Evolutionary conservation across 345 rosid genomes (phyloP), one percentile per base, ranked within the genome.

Genomic region (Murraya koenigii): DNA sequence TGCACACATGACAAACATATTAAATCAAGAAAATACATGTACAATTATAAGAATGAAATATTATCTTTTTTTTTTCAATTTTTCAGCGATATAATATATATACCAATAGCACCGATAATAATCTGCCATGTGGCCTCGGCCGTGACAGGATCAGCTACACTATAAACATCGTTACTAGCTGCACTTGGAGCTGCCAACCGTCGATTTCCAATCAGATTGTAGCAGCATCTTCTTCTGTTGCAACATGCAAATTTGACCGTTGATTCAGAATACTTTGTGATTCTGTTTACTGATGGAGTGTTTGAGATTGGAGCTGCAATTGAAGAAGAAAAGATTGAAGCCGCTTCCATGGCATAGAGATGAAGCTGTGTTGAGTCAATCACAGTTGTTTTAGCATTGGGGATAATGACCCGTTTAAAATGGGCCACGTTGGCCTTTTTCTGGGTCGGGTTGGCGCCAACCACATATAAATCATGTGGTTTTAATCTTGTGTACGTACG

Each of bases 41-140:
- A 11, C 1, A 44, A 44, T 44, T 44, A 11, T 11, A 13, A 44
- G 49, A 13, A 13, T 44, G 49, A 13, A 44, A 44, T 11, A 0
- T 41, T 10, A 11, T 10, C 2, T 41, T 41, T 41, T 11, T n/a
- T 41, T 41, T 41, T 41, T 1, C 4, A 3, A 13, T 11, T 39
- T 13, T 44, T 11, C 5, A 3, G 49, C 3, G 49, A 44, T 11
- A 44, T 44, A 44, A n/a, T n/a, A 44, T 13, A 44, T 33, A 39
- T 68, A 91, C 97, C 98, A 77, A 88, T 58, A 61, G 97, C 79
- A 77, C 98, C 98, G 5, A 87, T 92, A 23, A 85, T 79, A 26
- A 91, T 90, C 77, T 93, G 94, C 97, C 98, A 94, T 8, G 93
- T 89, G 77, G 90, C 77, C 66, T 84, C 90, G 1, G 80, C 86